Conservation (phyloP, 306 rosid species). For the Castanea crenata region DNA sequence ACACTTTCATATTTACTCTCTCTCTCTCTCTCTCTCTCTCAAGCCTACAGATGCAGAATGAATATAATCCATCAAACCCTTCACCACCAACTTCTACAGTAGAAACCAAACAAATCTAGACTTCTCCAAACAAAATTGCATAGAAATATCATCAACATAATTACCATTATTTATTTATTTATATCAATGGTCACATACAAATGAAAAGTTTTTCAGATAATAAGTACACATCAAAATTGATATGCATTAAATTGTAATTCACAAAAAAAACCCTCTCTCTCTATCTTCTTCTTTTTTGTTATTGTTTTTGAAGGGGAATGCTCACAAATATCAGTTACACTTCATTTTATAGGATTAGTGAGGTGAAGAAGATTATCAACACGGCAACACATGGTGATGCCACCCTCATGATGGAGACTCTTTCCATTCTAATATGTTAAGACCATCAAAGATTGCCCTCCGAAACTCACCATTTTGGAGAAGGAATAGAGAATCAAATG, state of each 20-base stretch:
- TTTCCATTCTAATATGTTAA: constrained; percentile 75
- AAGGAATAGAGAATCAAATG: constrained; percentile 35
- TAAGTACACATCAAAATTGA: not conserved
- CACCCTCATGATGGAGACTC: constrained; percentile 46
- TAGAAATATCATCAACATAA: not conserved
- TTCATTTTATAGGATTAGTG: constrained; percentile 30
- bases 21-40: too few species aligned
- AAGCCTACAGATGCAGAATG: too few species aligned
- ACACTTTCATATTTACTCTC: too few species aligned
- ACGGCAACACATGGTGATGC: not conserved
- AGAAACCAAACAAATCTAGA: not conserved
- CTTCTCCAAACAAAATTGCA: not conserved
- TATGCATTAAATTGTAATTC: not conserved
- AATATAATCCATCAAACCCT: not conserved
- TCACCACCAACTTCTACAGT: not conserved
- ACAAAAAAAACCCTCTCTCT: not conserved
- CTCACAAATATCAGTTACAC: constrained; percentile 16
- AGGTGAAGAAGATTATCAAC: constrained; percentile 17
- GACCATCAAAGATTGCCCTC: constrained; percentile 75
- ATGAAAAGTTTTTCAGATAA: not conserved
- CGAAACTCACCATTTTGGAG: constrained; percentile 78
- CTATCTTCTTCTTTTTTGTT: not conserved
- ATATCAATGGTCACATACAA: not conserved
- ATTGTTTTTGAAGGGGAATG: not conserved
- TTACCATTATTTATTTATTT: not conserved